These are phyloP conservation scores for Neonectria ditissima DNA, from an alignment of 2,329 filamentous ascomycete species.

Conservation along the genomic window DNA sequence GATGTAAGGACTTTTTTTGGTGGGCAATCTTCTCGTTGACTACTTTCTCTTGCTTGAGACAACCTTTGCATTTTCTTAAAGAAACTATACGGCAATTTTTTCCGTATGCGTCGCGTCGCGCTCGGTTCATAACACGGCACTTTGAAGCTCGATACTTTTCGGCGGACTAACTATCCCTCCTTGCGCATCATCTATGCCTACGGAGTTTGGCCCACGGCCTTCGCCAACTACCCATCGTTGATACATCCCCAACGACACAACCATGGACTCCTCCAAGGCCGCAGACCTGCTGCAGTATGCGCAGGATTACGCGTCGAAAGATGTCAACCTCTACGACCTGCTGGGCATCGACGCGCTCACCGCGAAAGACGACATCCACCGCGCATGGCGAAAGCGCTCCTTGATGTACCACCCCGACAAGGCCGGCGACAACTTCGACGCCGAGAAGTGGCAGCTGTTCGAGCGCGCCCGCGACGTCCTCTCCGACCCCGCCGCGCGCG, in stretches of 20 bases:
- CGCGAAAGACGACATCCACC: slow-evolving; percentile 78
- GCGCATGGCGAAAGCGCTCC: slow-evolving; percentile 85
- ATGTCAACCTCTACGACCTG: slow-evolving; percentile 82
- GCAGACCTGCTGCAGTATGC: slow-evolving; percentile 65
- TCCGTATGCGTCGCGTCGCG: slow-evolving; percentile 2
- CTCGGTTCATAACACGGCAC: not conserved
- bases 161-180: not conserved
- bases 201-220: not conserved
- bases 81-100: slow-evolving; percentile 1
- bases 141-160: not conserved
- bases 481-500: slow-evolving; percentile 75
- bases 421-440: slow-evolving; percentile 78
- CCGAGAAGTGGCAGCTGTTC: slow-evolving; percentile 85
- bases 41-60: not conserved
- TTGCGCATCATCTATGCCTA: not conserved
- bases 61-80: not conserved
- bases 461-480: slow-evolving; percentile 90
- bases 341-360: slow-evolving; percentile 75
- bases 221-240: slow-evolving; percentile 3
- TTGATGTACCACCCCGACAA: slow-evolving; percentile 97
- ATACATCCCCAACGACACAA: slow-evolving; percentile 7
- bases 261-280: slow-evolving; percentile 53
- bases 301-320: slow-evolving; percentile 69
- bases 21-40: not conserved
- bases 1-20: slow-evolving; percentile 14